These are phyloP conservation scores for Amaranthus palmeri DNA, from an alignment of 148 eudicot species.

Conservation along the genomic window DNA sequence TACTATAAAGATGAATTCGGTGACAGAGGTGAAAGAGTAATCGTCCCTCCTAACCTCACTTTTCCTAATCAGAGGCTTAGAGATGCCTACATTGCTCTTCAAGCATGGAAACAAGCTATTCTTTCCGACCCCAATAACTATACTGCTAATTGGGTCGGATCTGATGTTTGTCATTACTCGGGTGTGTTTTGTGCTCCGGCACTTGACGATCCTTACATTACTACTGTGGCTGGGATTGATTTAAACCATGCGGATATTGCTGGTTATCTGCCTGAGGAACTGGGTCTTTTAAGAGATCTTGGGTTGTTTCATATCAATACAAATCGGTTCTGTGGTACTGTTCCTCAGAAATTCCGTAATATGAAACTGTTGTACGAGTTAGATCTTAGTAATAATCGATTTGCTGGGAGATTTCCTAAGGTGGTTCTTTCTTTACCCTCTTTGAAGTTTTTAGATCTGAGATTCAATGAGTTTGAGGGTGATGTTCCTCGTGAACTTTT, in stretches of 20 bases:
- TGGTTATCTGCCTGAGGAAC: conserved; percentile 78
- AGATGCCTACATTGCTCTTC: conserved; percentile 82
- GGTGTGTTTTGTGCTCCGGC: conserved; percentile 80
- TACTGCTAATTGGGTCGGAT: conserved; percentile 69
- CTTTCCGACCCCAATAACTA: conserved; percentile 70
- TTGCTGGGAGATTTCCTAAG: conserved; percentile 69
- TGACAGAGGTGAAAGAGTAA: conserved; percentile 58
- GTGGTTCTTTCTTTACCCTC: conserved; percentile 54
- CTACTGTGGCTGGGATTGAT: conserved; percentile 73
- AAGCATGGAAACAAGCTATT: conserved; percentile 76
- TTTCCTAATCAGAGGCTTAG: conserved; percentile 52
- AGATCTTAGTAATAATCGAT: conserved; percentile 82
- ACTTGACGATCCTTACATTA: conserved; percentile 26
- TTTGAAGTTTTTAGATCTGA: conserved; percentile 57
- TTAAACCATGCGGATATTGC: conserved; percentile 88
- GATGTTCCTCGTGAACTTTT: conserved; percentile 55
- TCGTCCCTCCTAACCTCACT: conserved; percentile 38
- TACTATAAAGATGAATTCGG: conserved; percentile 66
- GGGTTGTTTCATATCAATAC: conserved; percentile 74
- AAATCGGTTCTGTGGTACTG: conserved; percentile 74
- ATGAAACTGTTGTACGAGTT: conserved; percentile 52
- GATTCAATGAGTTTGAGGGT: conserved; percentile 89
- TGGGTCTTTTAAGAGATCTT: conserved; percentile 61
- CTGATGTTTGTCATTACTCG: conserved; percentile 58
- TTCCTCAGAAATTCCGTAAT: conserved; percentile 53